Conservation (phyloP, 805 yeast species). For the Wickerhamiella nectarea region DNA sequence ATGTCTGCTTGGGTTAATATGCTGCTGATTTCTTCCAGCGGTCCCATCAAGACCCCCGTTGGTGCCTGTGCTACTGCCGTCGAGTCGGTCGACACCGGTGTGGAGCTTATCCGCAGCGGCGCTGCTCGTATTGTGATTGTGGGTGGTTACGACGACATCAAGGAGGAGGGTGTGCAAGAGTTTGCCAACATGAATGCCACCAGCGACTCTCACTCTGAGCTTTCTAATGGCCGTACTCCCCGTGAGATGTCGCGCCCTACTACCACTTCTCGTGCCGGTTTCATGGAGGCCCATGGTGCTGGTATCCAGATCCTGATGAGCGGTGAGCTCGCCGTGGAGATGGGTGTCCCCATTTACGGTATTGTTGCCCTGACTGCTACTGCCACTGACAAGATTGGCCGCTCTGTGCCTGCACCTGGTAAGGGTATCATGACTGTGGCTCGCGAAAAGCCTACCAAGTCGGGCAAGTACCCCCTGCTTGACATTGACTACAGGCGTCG, state of each 20-base stretch:
- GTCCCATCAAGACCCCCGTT: constrained; percentile 98
- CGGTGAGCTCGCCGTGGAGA: constrained; percentile 82
- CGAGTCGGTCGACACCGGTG: constrained; percentile 93
- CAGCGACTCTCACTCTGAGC: constrained; percentile 74
- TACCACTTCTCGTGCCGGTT: constrained; percentile 89
- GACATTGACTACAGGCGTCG: constrained; percentile 87
- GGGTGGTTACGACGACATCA: constrained; percentile 99
- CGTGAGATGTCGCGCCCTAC: constrained; percentile 98
- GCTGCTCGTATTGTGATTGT: constrained; percentile 93
- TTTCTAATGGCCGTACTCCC: constrained; percentile 94
- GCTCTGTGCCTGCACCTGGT: constrained; percentile 99
- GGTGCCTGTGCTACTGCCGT: constrained; percentile 99
- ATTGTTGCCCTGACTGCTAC: constrained; percentile 88
- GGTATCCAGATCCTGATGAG: constrained; percentile 96
- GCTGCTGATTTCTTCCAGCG: constrained; percentile 91
- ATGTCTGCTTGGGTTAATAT: constrained; percentile 99
- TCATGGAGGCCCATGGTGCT: constrained; percentile 99
- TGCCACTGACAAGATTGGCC: constrained; percentile 96
- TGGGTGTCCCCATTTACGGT: constrained; percentile 99
- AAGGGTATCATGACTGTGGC: constrained; percentile 98
- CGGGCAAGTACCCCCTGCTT: constrained; percentile 67
- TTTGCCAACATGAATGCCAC: constrained; percentile 99
- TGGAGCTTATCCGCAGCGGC: constrained; percentile 82
- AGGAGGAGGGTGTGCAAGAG: constrained; percentile 96
- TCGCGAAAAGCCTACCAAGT: constrained; percentile 50